Conservation (phyloP, 2,329 filamentous ascomycete species). For the Aspergillus sp. region DNA sequence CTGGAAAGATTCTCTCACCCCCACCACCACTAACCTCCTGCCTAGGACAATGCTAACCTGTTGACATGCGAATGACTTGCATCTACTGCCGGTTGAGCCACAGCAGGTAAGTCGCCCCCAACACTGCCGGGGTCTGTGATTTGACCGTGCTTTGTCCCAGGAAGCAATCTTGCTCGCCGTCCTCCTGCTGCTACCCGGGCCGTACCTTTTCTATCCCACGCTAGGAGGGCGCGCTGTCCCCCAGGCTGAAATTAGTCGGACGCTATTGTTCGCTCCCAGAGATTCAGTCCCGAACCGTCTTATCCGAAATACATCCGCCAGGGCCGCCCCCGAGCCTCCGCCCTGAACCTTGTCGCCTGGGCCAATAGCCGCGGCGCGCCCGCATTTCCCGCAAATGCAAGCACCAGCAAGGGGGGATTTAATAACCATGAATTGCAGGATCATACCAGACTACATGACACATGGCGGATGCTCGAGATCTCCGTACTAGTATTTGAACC, state of each 20-base stretch:
- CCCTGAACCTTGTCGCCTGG: background rate
- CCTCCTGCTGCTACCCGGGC: background rate
- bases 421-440: background rate
- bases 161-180: conserved; percentile 34
- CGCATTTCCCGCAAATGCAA: background rate
- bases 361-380: background rate
- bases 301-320: background rate
- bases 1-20: background rate
- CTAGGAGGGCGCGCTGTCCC: too few species aligned
- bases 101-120: background rate
- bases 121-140: background rate
- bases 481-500: background rate
- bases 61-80: background rate
- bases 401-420: background rate
- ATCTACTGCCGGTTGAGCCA: background rate
- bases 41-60: background rate
- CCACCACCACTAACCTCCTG: background rate
- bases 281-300: background rate
- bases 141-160: background rate
- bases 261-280: background rate
- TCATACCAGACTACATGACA: background rate
- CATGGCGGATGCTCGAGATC: background rate
- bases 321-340: background rate
- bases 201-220: background rate
- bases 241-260: background rate